phyloP scores from a whole-genome alignment of 768 basidiomycete species.

The Tylopilus sp. region DNA sequence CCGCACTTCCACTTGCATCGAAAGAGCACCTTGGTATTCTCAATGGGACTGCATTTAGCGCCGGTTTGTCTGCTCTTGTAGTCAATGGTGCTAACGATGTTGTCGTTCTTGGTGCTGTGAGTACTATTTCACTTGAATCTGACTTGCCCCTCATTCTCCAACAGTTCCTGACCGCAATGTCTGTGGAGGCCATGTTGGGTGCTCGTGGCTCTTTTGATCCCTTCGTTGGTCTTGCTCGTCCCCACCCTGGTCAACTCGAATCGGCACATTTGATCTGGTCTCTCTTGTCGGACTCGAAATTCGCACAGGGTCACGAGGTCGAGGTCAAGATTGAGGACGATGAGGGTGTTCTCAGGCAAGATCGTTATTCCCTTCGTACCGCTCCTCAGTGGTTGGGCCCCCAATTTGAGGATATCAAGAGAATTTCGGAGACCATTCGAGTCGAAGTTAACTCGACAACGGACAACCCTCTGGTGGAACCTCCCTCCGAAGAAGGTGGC shows the following conservation, averaged over 20 bases:
- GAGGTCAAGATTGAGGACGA: conserved; percentile 75
- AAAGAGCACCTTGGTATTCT: conserved; percentile 81
- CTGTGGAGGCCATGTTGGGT: conserved; percentile 77
- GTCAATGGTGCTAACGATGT: conserved; percentile 69
- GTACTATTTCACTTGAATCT: background rate
- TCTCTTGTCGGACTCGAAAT: conserved; percentile 63
- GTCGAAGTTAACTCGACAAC: conserved; percentile 86
- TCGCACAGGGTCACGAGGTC: conserved; percentile 67
- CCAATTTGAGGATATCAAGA: conserved; percentile 74
- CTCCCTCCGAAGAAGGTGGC: conserved; percentile 55
- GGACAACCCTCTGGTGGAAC: conserved; percentile 84
- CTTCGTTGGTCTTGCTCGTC: conserved; percentile 73
- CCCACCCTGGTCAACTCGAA: conserved; percentile 85
- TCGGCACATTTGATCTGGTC: conserved; percentile 65
- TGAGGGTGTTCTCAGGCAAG: conserved; percentile 71
- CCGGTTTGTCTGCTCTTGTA: conserved; percentile 73
- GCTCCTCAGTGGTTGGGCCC: conserved; percentile 85
- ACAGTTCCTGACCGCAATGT: conserved; percentile 78
- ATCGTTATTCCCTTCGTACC: conserved; percentile 64
- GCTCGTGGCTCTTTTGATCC: conserved; percentile 68
- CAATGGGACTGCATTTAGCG: conserved; percentile 85
- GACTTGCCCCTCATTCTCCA: background rate
- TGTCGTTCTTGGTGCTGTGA: conserved; percentile 48
- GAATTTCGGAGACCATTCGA: conserved; percentile 59
- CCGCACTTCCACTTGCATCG: conserved; percentile 62